These are phyloP conservation scores for Geotrichum citri-aurantii DNA, from an alignment of 1,139 yeast genomes.

Conservation along the genomic window DNA sequence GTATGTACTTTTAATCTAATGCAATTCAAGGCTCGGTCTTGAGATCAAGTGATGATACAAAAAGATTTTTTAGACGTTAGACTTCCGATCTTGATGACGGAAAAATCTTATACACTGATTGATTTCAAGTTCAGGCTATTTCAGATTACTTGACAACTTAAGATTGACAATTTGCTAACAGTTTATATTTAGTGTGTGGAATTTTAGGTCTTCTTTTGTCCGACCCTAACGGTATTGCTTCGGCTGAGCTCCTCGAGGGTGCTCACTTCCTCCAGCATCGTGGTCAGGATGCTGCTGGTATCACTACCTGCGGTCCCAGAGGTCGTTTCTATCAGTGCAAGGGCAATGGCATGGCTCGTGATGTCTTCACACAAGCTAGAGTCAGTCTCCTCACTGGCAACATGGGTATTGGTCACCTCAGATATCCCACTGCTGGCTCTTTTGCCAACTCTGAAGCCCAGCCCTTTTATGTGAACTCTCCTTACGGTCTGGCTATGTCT, in stretches of 20 bases:
- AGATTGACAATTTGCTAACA: neutral
- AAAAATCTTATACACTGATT: constrained; percentile 31
- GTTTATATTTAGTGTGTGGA: constrained; percentile 62
- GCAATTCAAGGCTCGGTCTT: neutral
- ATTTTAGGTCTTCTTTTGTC: constrained; percentile 83
- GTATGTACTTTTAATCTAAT: neutral
- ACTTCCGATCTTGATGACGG: constrained; percentile 46
- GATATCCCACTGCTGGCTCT: constrained; percentile 99
- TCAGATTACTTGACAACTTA: neutral
- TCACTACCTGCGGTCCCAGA: constrained; percentile 88
- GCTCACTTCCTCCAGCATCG: constrained; percentile 92
- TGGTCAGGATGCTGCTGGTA: constrained; percentile 99
- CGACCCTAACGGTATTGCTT: constrained; percentile 65
- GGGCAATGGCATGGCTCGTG: constrained; percentile 98
- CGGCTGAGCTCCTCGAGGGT: constrained; percentile 89
- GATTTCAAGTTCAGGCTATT: neutral
- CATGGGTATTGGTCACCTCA: constrained; percentile 91
- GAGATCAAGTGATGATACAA: constrained; percentile 14
- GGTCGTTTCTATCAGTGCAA: constrained; percentile 96
- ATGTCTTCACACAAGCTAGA: constrained; percentile 82
- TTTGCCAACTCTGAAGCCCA: constrained; percentile 96
- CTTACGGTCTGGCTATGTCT: constrained; percentile 83
- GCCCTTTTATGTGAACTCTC: constrained; percentile 96
- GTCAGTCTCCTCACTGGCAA: constrained; percentile 79
- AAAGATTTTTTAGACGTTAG: constrained; percentile 43